Evolutionary conservation across 2,329 filamentous ascomycete genomes (phyloP), one percentile per base, ranked within the genome.

Genomic region (Cadophora sp.): DNA sequence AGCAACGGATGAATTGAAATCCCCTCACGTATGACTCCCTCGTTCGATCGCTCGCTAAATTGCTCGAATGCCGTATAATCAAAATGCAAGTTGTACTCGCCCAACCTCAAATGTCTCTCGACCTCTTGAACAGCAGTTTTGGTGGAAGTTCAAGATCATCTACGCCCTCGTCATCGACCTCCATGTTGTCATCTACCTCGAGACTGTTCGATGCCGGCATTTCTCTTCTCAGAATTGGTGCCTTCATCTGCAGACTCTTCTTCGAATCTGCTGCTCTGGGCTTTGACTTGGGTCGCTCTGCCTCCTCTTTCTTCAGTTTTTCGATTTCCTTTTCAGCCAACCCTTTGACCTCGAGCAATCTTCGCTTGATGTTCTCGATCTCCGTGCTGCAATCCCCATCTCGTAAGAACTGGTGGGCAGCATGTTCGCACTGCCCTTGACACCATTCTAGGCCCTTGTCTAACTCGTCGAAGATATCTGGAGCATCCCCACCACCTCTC

Each of bases 391-490:
- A 97, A 74, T 96, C 91, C 13, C 94, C 94, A 62, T 94, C 91
- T 27, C 94, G 88, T n/a, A 97, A 83, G 68, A 96, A 93, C 75
- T 96, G 92, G 76, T 97, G 94, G 0, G 94, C 94, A 2, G 91
- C 94, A 63, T 89, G 89, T 80, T 97, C 94, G 77, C 92, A 96
- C 73, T 94, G 87, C 65, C 85, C 85, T 77, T 97, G 93, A 5
- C 93, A 91, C 70, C 87, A 87, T 76, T 97, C 94, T 30, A 97
- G 82, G 0, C 87, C 86, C 76, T 91, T 91, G 76, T 97, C 94
- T 1, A 94, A 84, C 53, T 87, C 83, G 71, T 96, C 92, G 75
- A 91, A 93, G 0, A 87, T 82, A 69, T 88, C 86, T 14, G 67
- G 63, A 7, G 65, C 24, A 1, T 71, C 70, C 4, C 64, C 67